Percentiles rank a stretch among this genome's conserved stretches.
Conservation (phyloP, 129 eudicot genomes). For the Lactuca saligna region DNA sequence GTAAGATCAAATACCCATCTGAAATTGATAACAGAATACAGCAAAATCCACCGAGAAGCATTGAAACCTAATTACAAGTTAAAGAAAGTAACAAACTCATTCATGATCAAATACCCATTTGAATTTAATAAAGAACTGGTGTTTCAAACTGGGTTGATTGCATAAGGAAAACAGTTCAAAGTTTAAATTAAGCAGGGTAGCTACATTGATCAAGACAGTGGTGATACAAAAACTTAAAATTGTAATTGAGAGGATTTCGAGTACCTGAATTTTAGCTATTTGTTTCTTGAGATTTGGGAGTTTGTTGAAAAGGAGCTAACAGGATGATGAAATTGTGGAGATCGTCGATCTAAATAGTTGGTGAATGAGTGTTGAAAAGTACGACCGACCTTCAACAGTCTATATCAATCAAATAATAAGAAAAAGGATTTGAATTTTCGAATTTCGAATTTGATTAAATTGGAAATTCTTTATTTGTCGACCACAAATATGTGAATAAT, state of each 20-base stretch:
- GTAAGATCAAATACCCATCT: constrained; percentile 15
- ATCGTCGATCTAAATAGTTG: constrained; percentile 4
- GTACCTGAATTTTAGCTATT: constrained; percentile 22
- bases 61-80: constrained; percentile 1
- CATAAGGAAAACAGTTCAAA: too few species aligned
- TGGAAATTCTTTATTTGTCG: background rate
- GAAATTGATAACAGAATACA: constrained; percentile 8
- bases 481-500: background rate
- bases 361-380: background rate
- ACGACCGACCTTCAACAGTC: constrained; percentile 10
- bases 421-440: background rate
- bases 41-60: background rate
- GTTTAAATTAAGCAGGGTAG: too few species aligned
- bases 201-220: background rate
- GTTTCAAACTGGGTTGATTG: too few species aligned
- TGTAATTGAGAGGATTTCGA: background rate
- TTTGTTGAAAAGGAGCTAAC: background rate
- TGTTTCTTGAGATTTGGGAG: constrained; percentile 23
- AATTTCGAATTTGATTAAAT: too few species aligned
- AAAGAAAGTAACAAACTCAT: constrained; percentile 3
- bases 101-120: too few species aligned
- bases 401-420: background rate
- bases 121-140: too few species aligned
- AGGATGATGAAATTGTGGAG: constrained; percentile 14
- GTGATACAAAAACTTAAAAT: background rate